Evolutionary conservation across 2,329 filamentous ascomycete genomes (phyloP), one percentile per base, ranked within the genome.

Genomic region (Geoglossum cookeanum): DNA sequence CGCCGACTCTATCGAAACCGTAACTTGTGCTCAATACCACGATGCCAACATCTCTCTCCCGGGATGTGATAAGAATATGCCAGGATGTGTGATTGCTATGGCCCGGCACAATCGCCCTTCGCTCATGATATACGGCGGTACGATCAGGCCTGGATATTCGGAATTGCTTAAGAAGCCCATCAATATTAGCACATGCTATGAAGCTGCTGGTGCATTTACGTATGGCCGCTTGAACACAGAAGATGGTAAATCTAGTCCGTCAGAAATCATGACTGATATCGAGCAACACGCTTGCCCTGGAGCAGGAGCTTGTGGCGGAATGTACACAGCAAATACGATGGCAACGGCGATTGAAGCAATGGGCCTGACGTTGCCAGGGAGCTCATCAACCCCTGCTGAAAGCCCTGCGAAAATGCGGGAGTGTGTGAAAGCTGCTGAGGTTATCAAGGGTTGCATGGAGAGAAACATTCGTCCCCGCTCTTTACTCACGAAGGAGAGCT

Each of bases 1-100:
- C 62, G 90, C 90, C 61, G 90, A 97, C 71, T 90, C 84, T 63
- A 89, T 96, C 65, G 91, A 97, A 72, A 90, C 87, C 1, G 86
- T 95, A 44, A 96, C 89, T 1, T 91, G 85, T 68, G 91, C 87
- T 4, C 90, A 96, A 68, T 85, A 85, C 63, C 88, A 96, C 69
- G 91, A 96, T 68, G 91, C 89, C 59, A 94, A 90, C 69, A 90
- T 96, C 68, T 83, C 87, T 33, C 91, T 96, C 63, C 89, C 91
- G 0, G 90, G 90, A 9, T 96, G 90, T 68, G 90, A 96, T 73
- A 96, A 96, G 78, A 96, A 96, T 69, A 96, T 96, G 91, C 90
- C 90, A 0, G 90, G 90, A 61, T 84, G 87, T 15, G 76, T 92
- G 61, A 95, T 95, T 83, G 89, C 86, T 0, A 89, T 92, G 66